phyloP scores from a whole-genome alignment of 2,329 filamentous ascomycete genomes.

The Fusarium ambrosium region DNA sequence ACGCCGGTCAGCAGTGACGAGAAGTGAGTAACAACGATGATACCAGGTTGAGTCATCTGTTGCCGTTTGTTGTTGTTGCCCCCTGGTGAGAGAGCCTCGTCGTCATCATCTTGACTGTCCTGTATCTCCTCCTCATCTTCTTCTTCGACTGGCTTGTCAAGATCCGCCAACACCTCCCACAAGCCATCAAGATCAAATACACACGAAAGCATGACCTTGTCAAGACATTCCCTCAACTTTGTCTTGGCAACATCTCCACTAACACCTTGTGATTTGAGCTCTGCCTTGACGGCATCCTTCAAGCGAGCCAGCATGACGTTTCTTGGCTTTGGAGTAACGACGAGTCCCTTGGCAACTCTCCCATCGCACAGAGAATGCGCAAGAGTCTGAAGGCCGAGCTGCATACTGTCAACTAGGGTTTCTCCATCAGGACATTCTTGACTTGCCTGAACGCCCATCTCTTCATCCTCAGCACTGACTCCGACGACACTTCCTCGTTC shows the following conservation, averaged over 20 bases:
- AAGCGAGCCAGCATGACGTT: conserved; percentile 58
- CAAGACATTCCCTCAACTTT: conserved; percentile 57
- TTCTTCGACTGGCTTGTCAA: conserved; percentile 57
- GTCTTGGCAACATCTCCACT: conserved; percentile 31
- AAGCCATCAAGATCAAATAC: conserved; percentile 72
- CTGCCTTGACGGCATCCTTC: conserved; percentile 55
- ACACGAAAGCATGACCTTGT: conserved; percentile 66
- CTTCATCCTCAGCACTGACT: conserved; percentile 65
- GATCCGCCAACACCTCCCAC: conserved; percentile 68
- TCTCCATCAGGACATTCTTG: too few relatives aligned
- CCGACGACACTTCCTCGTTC: conserved; percentile 67
- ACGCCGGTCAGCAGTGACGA: conserved; percentile 64
- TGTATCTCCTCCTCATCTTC: conserved; percentile 50
- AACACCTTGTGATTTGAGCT: conserved; percentile 46
- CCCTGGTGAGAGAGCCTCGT: conserved; percentile 34
- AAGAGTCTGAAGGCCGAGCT: conserved; percentile 65
- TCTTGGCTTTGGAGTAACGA: conserved; percentile 64
- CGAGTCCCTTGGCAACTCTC: conserved; percentile 50
- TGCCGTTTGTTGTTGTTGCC: conserved; percentile 9
- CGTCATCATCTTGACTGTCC: conserved; percentile 53
- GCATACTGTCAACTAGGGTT: not conserved
- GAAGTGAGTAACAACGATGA: conserved; percentile 70
- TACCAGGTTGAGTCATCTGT: conserved; percentile 44
- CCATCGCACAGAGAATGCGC: conserved; percentile 55
- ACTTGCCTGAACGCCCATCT: conserved; percentile 62